phyloP scores from a whole-genome alignment of 257 asterid species.

The Vinca minor region DNA sequence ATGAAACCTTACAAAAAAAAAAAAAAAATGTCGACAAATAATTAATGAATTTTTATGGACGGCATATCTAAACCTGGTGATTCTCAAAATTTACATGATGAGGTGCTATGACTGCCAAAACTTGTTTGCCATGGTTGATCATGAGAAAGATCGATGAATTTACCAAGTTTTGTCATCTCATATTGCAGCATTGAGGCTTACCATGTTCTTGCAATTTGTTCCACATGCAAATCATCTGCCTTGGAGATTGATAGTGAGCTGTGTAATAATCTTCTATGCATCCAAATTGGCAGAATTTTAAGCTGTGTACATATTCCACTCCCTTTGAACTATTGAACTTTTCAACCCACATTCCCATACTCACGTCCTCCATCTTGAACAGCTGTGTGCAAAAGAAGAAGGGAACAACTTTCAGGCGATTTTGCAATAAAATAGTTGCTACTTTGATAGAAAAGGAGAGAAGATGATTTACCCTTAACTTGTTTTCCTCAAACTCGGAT shows the following conservation, averaged over 20 bases:
- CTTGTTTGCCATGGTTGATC: conserved; percentile 14
- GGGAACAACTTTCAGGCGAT: not conserved
- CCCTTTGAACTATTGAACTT: conserved; percentile 47
- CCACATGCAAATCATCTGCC: conserved; percentile 91
- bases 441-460: not conserved
- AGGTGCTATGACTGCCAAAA: conserved; percentile 40
- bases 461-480: conserved; percentile 49
- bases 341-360: conserved; percentile 97
- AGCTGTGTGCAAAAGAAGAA: conserved; percentile 43
- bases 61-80: conserved; percentile 9
- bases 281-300: conserved; percentile 88
- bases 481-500: conserved; percentile 48
- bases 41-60: conserved; percentile 3
- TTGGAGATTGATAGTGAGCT: conserved; percentile 88
- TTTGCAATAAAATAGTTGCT: not conserved
- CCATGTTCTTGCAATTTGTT: conserved; percentile 52
- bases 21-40: conserved; percentile 1
- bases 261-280: conserved; percentile 73
- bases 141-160: not conserved
- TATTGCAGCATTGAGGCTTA: conserved; percentile 66
- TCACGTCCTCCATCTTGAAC: conserved; percentile 95
- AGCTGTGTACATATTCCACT: conserved; percentile 76
- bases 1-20: conserved; percentile 5
- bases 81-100: conserved; percentile 25
- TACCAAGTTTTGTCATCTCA: conserved; percentile 47